Conservation (phyloP, 1,284 basidiomycete genomes). For the Uromyces viciae-fabae region DNA sequence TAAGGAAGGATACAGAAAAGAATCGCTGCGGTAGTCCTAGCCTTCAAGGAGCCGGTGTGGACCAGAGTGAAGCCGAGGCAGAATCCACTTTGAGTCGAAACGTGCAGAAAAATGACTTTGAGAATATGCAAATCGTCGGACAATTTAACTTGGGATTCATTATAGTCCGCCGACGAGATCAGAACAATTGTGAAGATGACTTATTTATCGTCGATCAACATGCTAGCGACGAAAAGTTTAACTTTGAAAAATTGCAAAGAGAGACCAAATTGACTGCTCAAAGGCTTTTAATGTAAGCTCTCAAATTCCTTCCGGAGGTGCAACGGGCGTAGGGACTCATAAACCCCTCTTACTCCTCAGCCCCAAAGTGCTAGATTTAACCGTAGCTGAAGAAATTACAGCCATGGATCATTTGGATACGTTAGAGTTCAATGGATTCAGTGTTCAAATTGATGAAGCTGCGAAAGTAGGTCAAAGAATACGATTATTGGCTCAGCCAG, state of each 20-base stretch:
- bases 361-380: slow-evolving; percentile 73
- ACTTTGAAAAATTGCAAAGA: slow-evolving; percentile 87
- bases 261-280: slow-evolving; percentile 85
- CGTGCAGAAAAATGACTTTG: slow-evolving; percentile 83
- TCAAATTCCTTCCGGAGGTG: neutral
- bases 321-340: neutral
- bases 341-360: slow-evolving; percentile 57
- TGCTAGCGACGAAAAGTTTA: slow-evolving; percentile 87
- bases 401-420: slow-evolving; percentile 80
- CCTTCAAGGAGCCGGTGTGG: slow-evolving; percentile 59
- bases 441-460: slow-evolving; percentile 63
- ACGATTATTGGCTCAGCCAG: slow-evolving; percentile 74
- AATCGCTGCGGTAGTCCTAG: neutral
- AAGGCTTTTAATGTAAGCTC: slow-evolving; percentile 69
- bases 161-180: slow-evolving; percentile 65
- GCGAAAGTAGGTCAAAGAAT: slow-evolving; percentile 62
- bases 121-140: slow-evolving; percentile 75
- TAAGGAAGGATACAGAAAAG: neutral
- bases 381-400: slow-evolving; percentile 82
- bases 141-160: slow-evolving; percentile 98
- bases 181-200: slow-evolving; percentile 42
- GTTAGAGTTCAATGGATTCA: slow-evolving; percentile 82
- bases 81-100: slow-evolving; percentile 74
- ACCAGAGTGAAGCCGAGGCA: slow-evolving; percentile 63
- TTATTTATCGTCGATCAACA: slow-evolving; percentile 90